phyloP scores from a whole-genome alignment of 2,329 filamentous ascomycete species.

The Hymenoscyphus salicellus region DNA sequence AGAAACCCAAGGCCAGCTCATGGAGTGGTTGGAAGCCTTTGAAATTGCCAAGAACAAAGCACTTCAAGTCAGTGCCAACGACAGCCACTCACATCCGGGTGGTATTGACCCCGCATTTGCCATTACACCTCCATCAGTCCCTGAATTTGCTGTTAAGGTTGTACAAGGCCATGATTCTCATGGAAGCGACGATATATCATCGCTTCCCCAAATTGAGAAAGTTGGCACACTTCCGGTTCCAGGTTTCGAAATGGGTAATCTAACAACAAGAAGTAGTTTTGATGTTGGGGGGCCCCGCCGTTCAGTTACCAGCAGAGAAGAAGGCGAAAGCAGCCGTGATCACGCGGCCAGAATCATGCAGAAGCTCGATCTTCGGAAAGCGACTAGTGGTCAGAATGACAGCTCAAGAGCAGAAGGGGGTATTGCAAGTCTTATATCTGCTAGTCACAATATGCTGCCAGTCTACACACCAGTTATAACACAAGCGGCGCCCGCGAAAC shows the following conservation, averaged over 20 bases:
- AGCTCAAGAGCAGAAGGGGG: conserved; percentile 53
- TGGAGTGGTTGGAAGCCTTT: conserved; percentile 90
- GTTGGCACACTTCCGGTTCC: conserved; percentile 64
- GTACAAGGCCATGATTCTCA: conserved; percentile 58
- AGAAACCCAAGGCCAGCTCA: conserved; percentile 88
- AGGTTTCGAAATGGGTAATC: conserved; percentile 48
- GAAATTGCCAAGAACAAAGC: conserved; percentile 92
- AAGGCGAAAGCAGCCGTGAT: conserved; percentile 73
- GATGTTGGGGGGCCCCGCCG: conserved; percentile 56
- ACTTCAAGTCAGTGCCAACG: conserved; percentile 66
- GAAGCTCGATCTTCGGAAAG: conserved; percentile 83
- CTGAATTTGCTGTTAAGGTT: conserved; percentile 83
- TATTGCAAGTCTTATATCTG: conserved; percentile 81
- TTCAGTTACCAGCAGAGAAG: conserved; percentile 60
- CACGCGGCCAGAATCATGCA: conserved; percentile 88
- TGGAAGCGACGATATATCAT: conserved; percentile 46
- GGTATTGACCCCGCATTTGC: conserved; percentile 76
- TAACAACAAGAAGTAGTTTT: conserved; percentile 63
- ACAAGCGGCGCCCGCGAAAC: conserved; percentile 31
- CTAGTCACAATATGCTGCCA: conserved; percentile 75
- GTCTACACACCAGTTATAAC: conserved; percentile 48
- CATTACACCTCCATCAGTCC: conserved; percentile 81
- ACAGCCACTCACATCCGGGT: conserved; percentile 41
- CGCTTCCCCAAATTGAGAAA: conserved; percentile 50
- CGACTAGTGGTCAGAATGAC: conserved; percentile 48